A percentile compares a stretch with the other conserved stretches of the same genome.
Conservation (phyloP, 441 rosid genomes). For the Erodium chrysanthum region DNA sequence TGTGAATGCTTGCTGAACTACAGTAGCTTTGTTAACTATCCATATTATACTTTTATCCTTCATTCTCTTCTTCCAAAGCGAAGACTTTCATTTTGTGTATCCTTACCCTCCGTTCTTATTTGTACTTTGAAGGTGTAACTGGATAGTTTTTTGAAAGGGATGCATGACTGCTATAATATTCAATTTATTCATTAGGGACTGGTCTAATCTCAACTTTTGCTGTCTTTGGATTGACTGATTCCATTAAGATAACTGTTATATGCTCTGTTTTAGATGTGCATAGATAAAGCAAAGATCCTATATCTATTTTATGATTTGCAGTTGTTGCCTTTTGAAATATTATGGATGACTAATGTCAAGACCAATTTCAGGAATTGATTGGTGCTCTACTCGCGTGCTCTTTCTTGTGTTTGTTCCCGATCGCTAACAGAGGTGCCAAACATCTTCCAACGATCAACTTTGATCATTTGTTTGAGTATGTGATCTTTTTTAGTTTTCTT, state of each 20-base stretch:
- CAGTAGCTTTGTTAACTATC: background rate
- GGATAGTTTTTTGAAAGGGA: background rate
- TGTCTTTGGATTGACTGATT: background rate
- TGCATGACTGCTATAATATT: background rate
- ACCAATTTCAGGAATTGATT: constrained; percentile 60
- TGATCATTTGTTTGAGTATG: constrained; percentile 73
- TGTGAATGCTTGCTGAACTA: background rate
- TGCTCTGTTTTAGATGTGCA: background rate
- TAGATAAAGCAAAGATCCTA: background rate
- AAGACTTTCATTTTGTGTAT: background rate
- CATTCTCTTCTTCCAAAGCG: background rate
- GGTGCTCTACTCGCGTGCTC: constrained; percentile 78
- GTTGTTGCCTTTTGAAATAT: background rate
- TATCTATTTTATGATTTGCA: background rate
- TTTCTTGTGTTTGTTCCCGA: constrained; percentile 81
- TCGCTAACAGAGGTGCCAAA: constrained; percentile 40
- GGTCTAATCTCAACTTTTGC: background rate
- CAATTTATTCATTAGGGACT: background rate
- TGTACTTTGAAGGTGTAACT: background rate
- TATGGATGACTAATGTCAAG: constrained; percentile 7
- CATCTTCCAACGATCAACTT: constrained; percentile 72
- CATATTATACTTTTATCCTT: background rate
- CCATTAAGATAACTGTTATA: background rate
- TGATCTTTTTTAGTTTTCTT: constrained; percentile 28
- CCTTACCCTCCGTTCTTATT: background rate